These are phyloP conservation scores for Thymus mandschuricus DNA, from an alignment of 257 asterid genomes.

Conservation along the genomic window DNA sequence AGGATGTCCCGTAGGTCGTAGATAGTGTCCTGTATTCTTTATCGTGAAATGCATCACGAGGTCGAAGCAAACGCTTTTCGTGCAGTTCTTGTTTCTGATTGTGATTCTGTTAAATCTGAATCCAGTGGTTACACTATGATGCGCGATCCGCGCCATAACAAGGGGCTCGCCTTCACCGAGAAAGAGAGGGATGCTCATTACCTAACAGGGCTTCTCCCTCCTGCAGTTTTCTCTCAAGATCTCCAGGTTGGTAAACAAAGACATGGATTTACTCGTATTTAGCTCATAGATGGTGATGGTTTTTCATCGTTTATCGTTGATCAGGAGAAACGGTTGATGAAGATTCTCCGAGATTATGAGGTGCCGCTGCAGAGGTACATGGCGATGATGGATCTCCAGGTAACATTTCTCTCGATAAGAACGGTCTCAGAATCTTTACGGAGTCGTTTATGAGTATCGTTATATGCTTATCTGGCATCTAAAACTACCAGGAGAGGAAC, in stretches of 20 bases:
- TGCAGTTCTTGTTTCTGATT: neutral
- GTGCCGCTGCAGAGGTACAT: slow-evolving; percentile 88
- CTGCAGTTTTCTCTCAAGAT: slow-evolving; percentile 66
- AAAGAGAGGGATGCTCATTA: slow-evolving; percentile 89
- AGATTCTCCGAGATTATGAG: slow-evolving; percentile 66
- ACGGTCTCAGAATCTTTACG: neutral
- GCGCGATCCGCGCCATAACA: slow-evolving; percentile 92
- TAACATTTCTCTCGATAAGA: slow-evolving; percentile 30
- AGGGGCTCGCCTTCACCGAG: slow-evolving; percentile 84
- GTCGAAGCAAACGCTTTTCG: neutral
- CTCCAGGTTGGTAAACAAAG: slow-evolving; percentile 65
- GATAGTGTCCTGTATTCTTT: neutral
- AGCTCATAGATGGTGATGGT: neutral
- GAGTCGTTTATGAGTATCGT: neutral
- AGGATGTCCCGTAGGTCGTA: too few relatives aligned
- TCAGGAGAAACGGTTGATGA: slow-evolving; percentile 83
- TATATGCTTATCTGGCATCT: slow-evolving; percentile 17
- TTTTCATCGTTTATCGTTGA: slow-evolving; percentile 1
- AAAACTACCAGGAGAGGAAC: slow-evolving; percentile 72
- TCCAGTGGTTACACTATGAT: slow-evolving; percentile 76
- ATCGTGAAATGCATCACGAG: neutral
- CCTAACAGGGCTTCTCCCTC: slow-evolving; percentile 91
- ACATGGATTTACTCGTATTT: neutral
- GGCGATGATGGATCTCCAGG: slow-evolving; percentile 99
- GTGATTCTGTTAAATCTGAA: neutral